phyloP scores from a whole-genome alignment of 2,329 filamentous ascomycete genomes.

The Alternaria viburni region DNA sequence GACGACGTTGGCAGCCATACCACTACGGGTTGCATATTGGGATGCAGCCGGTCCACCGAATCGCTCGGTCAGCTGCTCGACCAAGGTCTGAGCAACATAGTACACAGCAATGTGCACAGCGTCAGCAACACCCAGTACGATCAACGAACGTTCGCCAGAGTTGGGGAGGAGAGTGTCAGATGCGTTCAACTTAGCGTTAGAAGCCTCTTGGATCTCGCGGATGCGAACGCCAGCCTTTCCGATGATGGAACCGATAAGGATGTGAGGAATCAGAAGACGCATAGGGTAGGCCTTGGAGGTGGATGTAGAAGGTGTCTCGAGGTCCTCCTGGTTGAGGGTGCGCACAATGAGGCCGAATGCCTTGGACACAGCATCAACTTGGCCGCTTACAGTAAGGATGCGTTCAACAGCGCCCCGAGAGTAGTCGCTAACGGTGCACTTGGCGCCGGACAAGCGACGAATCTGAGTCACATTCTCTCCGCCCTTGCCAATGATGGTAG shows the following conservation, averaged over 20 bases:
- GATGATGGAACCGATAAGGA: constrained; percentile 98
- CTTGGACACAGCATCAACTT: constrained; percentile 97
- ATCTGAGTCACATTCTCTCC: constrained; percentile 99
- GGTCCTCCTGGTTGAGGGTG: constrained; percentile 94
- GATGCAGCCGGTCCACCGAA: constrained; percentile 96
- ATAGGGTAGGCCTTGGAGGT: constrained; percentile 98
- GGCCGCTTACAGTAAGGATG: constrained; percentile 95
- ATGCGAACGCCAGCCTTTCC: constrained; percentile 96
- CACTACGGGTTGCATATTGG: constrained; percentile 95
- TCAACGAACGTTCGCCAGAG: constrained; percentile 95
- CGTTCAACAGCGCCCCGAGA: constrained; percentile 96
- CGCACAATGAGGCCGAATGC: constrained; percentile 98
- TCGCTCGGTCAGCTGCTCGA: constrained; percentile 95
- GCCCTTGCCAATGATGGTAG: constrained; percentile 97
- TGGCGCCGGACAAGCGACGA: constrained; percentile 90
- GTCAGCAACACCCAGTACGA: constrained; percentile 96
- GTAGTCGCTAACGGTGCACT: constrained; percentile 99
- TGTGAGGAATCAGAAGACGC: constrained; percentile 92
- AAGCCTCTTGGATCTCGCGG: constrained; percentile 97
- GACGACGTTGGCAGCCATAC: constrained; percentile 89
- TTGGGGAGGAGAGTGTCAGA: constrained; percentile 93
- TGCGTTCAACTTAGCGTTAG: constrained; percentile 92
- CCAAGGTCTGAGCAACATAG: constrained; percentile 96
- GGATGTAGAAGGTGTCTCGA: constrained; percentile 84
- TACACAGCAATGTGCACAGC: constrained; percentile 99